Evolutionary conservation across 768 basidiomycete species (phyloP), one percentile per base, ranked within the genome.

Genomic region (Naematelia aurantialba): DNA sequence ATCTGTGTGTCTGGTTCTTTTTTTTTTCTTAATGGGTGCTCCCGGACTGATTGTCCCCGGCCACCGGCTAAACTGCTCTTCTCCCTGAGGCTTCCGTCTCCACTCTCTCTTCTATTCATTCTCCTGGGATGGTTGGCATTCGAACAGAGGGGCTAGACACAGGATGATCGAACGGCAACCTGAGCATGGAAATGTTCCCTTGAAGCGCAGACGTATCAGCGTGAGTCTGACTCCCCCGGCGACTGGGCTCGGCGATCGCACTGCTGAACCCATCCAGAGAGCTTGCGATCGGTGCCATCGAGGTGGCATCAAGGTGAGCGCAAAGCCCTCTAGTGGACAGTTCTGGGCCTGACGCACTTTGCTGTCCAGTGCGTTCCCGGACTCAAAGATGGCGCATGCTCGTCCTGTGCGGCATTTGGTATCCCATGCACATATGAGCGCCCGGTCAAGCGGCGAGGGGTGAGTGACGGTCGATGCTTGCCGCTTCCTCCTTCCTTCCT

Each of bases 201-300:
- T 59, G 29, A 68, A 68, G 45, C 58, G 52, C 45, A 55, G 67
- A 45, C 31, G 67, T 24, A 65, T 65, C n/a, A 68, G 63, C 8
- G 67, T 63, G 42, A 44, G 63, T 63, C 51, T 27, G 13, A 21
- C 19, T 34, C 13, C 21, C 49, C 27, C 30, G 29, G 22, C 13
- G 10, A 45, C 22, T n/a, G 14, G 39, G 46, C 13, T 3, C 34
- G n/a, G 17, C 8, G 17, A 8, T 17, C 2, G 45, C 19, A 1
- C 39, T 10, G 31, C 52, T 51, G 27, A 58, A 21, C 8, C 11
- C 1, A 3, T 26, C 10, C 29, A 70, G 69, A 48, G 69, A 30
- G 69, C 68, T 4, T 70, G 69, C 53, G 69, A 70, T 46, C 58
- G 61, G 31, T 70, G 69, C 57, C 66, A 70, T 59, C 58, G 63